These are phyloP conservation scores for Zizania latifolia DNA, from an alignment of 176 grass and related monocot genomes.

Conservation along the genomic window DNA sequence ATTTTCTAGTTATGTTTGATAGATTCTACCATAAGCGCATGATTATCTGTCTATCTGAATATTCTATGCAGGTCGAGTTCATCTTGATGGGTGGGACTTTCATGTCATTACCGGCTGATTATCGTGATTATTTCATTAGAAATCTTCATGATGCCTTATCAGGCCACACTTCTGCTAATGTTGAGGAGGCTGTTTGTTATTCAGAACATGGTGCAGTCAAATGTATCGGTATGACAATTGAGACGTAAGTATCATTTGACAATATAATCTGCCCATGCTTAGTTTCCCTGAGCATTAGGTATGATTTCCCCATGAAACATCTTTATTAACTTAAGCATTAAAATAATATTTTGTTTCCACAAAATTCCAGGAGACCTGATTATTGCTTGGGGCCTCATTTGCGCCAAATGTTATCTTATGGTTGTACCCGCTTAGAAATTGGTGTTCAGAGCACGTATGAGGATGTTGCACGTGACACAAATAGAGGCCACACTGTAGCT, in stretches of 20 bases:
- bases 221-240: conserved; percentile 99
- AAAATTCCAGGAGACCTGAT: conserved; percentile 81
- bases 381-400: conserved; percentile 92
- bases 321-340: background rate
- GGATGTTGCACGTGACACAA: conserved; percentile 95
- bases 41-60: conserved; percentile 9
- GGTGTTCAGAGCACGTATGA: conserved; percentile 98
- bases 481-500: conserved; percentile 88
- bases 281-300: background rate
- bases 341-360: conserved; percentile 2
- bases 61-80: conserved; percentile 65
- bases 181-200: conserved; percentile 98
- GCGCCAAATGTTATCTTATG: conserved; percentile 92
- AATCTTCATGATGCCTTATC: conserved; percentile 98
- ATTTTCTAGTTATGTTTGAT: background rate
- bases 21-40: background rate
- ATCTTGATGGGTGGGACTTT: conserved; percentile 99
- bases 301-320: conserved; percentile 11
- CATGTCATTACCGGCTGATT: conserved; percentile 87
- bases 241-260: conserved; percentile 56
- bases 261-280: background rate
- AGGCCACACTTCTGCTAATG: conserved; percentile 85
- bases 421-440: conserved; percentile 94
- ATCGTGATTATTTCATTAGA: conserved; percentile 98
- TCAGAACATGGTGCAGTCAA: conserved; percentile 88